These are phyloP conservation scores for Fusarium bactridioides DNA, from an alignment of 2,329 filamentous ascomycete genomes.

Conservation along the genomic window DNA sequence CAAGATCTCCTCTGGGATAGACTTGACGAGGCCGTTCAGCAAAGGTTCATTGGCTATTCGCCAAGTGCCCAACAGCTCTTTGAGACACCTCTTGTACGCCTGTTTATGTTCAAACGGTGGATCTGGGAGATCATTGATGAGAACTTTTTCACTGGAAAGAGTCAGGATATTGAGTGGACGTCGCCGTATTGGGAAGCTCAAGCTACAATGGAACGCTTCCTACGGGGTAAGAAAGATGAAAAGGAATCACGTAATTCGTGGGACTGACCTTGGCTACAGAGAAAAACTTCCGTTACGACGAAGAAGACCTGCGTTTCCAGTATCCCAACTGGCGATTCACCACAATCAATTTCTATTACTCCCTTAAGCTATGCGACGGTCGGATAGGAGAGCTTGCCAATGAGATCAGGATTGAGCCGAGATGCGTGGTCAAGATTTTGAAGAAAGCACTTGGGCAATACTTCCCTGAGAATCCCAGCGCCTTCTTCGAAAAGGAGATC, in stretches of 20 bases:
- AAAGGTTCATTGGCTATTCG: not conserved
- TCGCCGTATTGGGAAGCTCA: not conserved
- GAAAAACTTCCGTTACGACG: accelerated
- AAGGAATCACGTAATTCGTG: accelerated
- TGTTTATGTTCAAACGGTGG: not conserved
- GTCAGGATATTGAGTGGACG: not conserved
- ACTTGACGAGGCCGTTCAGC: not conserved
- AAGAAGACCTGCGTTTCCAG: accelerated
- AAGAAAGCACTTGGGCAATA: not conserved
- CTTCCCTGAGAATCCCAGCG: not conserved
- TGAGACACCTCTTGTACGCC: not conserved
- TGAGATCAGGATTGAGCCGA: not conserved
- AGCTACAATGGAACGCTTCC: not conserved
- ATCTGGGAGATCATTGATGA: not conserved
- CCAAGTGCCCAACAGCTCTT: not conserved
- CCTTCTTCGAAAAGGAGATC: accelerated
- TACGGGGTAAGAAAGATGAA: not conserved
- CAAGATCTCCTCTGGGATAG: no score
- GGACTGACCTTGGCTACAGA: not conserved
- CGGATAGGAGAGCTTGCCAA: no score
- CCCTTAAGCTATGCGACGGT: no score
- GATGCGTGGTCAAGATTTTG: not conserved
- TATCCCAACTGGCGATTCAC: not conserved
- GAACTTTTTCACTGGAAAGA: not conserved
- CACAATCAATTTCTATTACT: not conserved